Conservation (phyloP, 345 rosid genomes). For the Linum trigynum region DNA sequence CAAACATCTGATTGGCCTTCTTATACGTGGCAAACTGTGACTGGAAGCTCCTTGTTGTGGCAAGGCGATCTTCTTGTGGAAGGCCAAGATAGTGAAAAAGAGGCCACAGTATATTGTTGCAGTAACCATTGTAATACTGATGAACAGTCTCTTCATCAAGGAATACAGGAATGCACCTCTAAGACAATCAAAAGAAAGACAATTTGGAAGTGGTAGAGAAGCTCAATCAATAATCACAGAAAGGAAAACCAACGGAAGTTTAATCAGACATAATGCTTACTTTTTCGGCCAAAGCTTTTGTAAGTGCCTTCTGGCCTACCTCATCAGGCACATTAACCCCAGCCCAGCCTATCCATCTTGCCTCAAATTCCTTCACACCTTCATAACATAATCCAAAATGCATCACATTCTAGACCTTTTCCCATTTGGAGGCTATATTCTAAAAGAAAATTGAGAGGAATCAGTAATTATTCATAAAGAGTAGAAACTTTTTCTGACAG, state of each 20-base stretch:
- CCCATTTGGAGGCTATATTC: too few species aligned
- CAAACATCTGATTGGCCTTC: conserved; percentile 98
- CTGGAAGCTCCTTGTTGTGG: conserved; percentile 96
- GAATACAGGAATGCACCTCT: conserved; percentile 99
- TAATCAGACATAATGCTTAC: conserved; percentile 22
- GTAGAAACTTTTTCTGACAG: not conserved
- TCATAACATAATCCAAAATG: conserved; percentile 27
- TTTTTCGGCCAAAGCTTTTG: conserved; percentile 92
- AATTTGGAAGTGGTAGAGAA: not conserved
- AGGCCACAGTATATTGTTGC: conserved; percentile 99
- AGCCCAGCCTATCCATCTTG: conserved; percentile 99
- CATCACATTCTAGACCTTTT: conserved; percentile 16
- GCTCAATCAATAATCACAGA: not conserved
- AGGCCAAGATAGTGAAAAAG: conserved; percentile 95
- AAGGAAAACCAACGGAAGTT: conserved; percentile 5
- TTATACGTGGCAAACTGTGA: conserved; percentile 93
- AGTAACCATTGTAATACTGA: conserved; percentile 96
- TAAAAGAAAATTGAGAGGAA: not conserved
- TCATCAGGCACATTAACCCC: conserved; percentile 99
- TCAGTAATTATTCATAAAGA: not conserved
- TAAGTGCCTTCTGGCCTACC: conserved; percentile 87
- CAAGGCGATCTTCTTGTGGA: conserved; percentile 99
- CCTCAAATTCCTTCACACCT: conserved; percentile 98
- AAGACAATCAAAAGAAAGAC: conserved; percentile 12
- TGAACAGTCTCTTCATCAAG: conserved; percentile 99